phyloP scores from a whole-genome alignment of 1,139 yeast species.

The Yamadazyma trypodendri region DNA sequence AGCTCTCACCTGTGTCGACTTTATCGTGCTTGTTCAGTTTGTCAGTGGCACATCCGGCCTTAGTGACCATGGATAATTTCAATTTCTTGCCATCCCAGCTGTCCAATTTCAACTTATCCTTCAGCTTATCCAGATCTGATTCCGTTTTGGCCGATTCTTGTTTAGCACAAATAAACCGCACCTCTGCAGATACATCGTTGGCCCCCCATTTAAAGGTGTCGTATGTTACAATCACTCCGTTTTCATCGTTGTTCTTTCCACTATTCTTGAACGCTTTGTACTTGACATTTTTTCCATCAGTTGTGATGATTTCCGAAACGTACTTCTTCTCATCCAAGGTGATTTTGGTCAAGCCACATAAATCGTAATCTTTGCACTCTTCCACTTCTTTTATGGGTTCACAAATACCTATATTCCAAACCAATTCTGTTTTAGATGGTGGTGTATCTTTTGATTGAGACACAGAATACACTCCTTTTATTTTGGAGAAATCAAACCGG shows the following conservation, averaged over 20 bases:
- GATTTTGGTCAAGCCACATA: slow-evolving; percentile 64
- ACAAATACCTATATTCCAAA: slow-evolving; percentile 76
- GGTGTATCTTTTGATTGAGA: slow-evolving; percentile 59
- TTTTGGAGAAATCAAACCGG: slow-evolving; percentile 40
- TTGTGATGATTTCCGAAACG: slow-evolving; percentile 57
- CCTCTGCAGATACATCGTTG: slow-evolving; percentile 46
- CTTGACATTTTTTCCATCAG: slow-evolving; percentile 36
- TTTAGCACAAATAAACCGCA: slow-evolving; percentile 59
- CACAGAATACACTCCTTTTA: slow-evolving; percentile 49
- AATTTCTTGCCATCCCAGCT: slow-evolving; percentile 33
- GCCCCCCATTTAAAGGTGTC: slow-evolving; percentile 75
- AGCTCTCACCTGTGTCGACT: slow-evolving; percentile 42
- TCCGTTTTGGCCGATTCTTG: slow-evolving; percentile 26
- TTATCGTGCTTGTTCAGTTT: slow-evolving; percentile 19
- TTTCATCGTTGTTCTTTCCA: slow-evolving; percentile 25
- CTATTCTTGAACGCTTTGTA: slow-evolving; percentile 21
- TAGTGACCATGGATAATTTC: slow-evolving; percentile 26
- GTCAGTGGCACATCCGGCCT: slow-evolving; percentile 37
- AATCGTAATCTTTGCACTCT: slow-evolving; percentile 63
- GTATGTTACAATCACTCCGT: slow-evolving; percentile 48
- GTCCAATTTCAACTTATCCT: slow-evolving; percentile 27
- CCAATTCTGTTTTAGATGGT: slow-evolving; percentile 62
- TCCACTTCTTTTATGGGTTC: slow-evolving; percentile 42
- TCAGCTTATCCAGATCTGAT: slow-evolving; percentile 36
- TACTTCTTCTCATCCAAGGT: slow-evolving; percentile 39